phyloP scores from a whole-genome alignment of 2,329 filamentous ascomycete genomes.

The Spiromastix sp. region DNA sequence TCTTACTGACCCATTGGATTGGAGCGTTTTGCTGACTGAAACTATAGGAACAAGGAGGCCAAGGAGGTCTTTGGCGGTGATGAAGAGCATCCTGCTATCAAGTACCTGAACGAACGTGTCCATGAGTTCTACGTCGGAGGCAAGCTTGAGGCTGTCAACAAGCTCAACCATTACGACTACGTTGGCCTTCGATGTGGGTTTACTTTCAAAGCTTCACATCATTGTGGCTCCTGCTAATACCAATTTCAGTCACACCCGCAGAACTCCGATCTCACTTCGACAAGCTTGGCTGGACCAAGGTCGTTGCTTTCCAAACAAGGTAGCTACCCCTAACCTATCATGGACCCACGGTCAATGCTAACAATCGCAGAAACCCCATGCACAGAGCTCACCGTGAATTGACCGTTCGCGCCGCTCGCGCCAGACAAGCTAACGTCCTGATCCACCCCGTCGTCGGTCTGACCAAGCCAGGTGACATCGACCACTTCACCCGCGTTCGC shows the following conservation, averaged over 20 bases:
- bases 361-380: constrained; percentile 70
- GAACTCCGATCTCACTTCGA: constrained; percentile 95
- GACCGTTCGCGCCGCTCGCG: constrained; percentile 90
- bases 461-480: constrained; percentile 98
- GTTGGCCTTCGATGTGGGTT: constrained; percentile 80
- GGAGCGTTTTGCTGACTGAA: constrained; percentile 4
- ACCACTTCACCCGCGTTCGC: constrained; percentile 98
- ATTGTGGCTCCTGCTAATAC: background rate
- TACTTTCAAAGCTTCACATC: constrained; percentile 1
- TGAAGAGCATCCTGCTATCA: constrained; percentile 82
- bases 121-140: constrained; percentile 90
- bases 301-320: constrained; percentile 95
- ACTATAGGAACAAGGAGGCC: constrained; percentile 67
- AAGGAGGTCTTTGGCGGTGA: constrained; percentile 91
- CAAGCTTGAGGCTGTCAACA: constrained; percentile 90
- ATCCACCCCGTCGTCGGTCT: constrained; percentile 98
- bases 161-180: constrained; percentile 97
- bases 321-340: constrained; percentile 10
- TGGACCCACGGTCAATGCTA: background rate
- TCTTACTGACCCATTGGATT: too few species aligned
- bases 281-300: constrained; percentile 96
- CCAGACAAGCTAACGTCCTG: constrained; percentile 93
- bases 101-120: constrained; percentile 72
- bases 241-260: constrained; percentile 64
- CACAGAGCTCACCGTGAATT: constrained; percentile 96